Percentiles rank a stretch among this genome's conserved stretches.
phyloP scores from a whole-genome alignment of 2,329 filamentous ascomycete genomes.

The Paracamarosporium sp. region DNA sequence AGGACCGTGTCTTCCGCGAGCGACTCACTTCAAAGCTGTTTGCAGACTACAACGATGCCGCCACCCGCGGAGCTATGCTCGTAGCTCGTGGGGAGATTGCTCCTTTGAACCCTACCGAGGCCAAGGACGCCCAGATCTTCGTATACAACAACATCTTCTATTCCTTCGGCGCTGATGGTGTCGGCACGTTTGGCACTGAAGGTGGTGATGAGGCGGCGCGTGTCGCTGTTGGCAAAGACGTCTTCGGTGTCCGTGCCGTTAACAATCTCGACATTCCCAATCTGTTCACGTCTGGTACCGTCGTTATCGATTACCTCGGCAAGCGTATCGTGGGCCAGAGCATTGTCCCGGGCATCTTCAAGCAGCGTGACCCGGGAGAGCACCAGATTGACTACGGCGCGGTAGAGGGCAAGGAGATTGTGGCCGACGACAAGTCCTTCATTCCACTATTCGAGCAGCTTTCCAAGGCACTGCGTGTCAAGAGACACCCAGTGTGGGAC shows the following conservation, averaged over 20 bases:
- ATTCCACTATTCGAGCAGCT: slow-evolving; percentile 84
- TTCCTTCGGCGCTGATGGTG: slow-evolving; percentile 96
- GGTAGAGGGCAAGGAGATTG: slow-evolving; percentile 94
- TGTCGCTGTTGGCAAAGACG: slow-evolving; percentile 95
- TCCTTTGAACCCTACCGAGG: slow-evolving; percentile 93
- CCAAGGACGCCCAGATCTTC: slow-evolving; percentile 92
- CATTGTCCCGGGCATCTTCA: slow-evolving; percentile 98
- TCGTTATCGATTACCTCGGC: slow-evolving; percentile 95
- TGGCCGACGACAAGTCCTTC: slow-evolving; percentile 89
- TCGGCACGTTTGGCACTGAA: slow-evolving; percentile 95
- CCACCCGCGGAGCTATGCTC: slow-evolving; percentile 86
- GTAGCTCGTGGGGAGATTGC: slow-evolving; percentile 93
- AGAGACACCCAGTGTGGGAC: slow-evolving; percentile 97
- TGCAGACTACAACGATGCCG: slow-evolving; percentile 96
- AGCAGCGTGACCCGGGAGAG: slow-evolving; percentile 95
- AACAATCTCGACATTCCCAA: slow-evolving; percentile 97
- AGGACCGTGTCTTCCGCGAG: slow-evolving; percentile 95
- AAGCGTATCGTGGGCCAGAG: slow-evolving; percentile 98
- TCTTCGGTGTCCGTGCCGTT: slow-evolving; percentile 89
- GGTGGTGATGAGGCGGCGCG: slow-evolving; percentile 95
- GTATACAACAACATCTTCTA: slow-evolving; percentile 99
- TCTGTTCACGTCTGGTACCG: slow-evolving; percentile 92
- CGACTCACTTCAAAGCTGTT: slow-evolving; percentile 94
- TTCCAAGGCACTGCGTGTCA: slow-evolving; percentile 87
- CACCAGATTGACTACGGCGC: slow-evolving; percentile 99